phyloP scores from a whole-genome alignment of 2,329 filamentous ascomycete species.

The Aspergillus bombycis region DNA sequence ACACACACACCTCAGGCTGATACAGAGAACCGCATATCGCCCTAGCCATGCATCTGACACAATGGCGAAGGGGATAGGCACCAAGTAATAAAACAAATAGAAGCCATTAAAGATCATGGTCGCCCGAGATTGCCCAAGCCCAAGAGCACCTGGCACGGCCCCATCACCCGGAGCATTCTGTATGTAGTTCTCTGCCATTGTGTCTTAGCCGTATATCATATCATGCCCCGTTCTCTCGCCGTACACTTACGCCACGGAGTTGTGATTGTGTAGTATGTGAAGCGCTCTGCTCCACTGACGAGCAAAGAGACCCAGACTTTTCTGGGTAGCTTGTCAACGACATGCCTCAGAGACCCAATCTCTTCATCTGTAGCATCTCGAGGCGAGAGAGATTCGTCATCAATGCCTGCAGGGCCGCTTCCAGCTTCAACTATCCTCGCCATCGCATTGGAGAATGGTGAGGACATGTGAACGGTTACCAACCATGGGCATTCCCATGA shows the following conservation, averaged over 20 bases:
- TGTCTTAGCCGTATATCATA: background rate
- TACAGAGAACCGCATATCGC: constrained; percentile 6
- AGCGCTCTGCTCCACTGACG: constrained; percentile 4
- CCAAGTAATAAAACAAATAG: constrained; percentile 6
- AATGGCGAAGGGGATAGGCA: constrained; percentile 3
- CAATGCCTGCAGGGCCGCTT: background rate
- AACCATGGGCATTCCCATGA: background rate
- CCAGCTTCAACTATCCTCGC: background rate
- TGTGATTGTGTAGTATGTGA: constrained; percentile 9
- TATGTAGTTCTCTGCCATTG: constrained; percentile 8
- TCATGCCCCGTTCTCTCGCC: background rate
- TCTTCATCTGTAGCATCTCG: constrained; percentile 1
- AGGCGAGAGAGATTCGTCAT: background rate
- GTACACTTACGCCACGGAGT: constrained; percentile 7
- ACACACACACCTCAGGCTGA: background rate
- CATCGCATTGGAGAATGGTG: background rate
- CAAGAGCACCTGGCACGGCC: constrained; percentile 5
- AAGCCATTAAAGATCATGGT: constrained; percentile 8
- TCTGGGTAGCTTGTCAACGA: constrained; percentile 3
- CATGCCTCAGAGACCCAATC: background rate
- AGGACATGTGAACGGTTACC: background rate
- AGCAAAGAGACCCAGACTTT: constrained; percentile 4
- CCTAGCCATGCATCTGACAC: constrained; percentile 7
- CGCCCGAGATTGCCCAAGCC: constrained; percentile 1
- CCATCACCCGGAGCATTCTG: constrained; percentile 1